A percentile compares a stretch with the other conserved stretches of the same genome.
Conservation (phyloP, 169 alveolate genomes). For the Plasmodium coatneyi region DNA sequence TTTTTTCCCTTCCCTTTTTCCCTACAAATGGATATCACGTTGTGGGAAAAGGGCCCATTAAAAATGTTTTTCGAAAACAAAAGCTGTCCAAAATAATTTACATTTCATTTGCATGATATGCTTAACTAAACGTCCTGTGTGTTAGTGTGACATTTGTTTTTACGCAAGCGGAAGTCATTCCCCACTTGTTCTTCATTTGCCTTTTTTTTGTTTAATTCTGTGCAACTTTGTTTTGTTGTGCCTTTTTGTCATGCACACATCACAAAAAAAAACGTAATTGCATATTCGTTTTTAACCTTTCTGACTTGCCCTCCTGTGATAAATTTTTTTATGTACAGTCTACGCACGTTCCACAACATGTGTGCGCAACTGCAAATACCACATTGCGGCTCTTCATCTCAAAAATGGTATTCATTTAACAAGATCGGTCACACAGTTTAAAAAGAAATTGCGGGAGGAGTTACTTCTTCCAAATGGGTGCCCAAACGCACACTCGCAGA, state of each 20-base stretch:
- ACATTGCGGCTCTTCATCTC: neutral
- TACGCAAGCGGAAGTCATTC: neutral
- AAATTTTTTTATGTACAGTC: neutral
- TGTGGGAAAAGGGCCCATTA: neutral
- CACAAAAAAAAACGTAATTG: neutral
- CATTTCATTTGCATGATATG: neutral
- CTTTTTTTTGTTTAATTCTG: slow-evolving; percentile 1
- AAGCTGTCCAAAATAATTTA: neutral
- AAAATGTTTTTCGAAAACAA: neutral
- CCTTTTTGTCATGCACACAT: neutral
- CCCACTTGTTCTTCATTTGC: neutral
- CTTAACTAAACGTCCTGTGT: neutral
- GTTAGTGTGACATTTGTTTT: neutral
- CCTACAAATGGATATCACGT: neutral
- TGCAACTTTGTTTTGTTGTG: neutral
- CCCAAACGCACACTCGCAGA: neutral
- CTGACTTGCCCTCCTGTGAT: neutral
- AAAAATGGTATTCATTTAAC: neutral
- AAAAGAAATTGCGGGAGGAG: neutral
- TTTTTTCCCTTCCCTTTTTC: neutral
- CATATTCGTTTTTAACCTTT: neutral
- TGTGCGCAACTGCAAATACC: neutral
- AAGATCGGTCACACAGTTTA: neutral
- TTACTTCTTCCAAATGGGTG: neutral
- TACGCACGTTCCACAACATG: neutral